Conservation (phyloP, 192 early-diverging fungal species). For the Coemansia sp. region DNA sequence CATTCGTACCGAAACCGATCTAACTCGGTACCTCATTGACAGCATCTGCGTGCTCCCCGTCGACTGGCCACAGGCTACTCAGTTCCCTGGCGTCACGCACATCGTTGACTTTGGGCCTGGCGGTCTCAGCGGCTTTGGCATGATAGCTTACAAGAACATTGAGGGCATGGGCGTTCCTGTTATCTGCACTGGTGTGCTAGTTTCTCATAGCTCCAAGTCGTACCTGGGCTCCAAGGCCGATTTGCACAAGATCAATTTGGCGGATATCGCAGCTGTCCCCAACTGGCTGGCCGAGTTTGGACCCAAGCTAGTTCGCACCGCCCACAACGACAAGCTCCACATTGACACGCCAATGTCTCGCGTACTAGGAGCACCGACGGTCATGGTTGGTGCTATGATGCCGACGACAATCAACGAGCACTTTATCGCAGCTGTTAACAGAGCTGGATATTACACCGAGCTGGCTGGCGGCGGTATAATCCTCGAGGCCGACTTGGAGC, state of each 20-base stretch:
- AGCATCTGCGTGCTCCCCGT: slow-evolving; percentile 67
- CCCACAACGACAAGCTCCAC: slow-evolving; percentile 62
- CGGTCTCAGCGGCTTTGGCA: slow-evolving; percentile 80
- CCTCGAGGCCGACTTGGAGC: slow-evolving; percentile 68
- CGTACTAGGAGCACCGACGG: slow-evolving; percentile 80
- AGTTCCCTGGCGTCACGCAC: slow-evolving; percentile 67
- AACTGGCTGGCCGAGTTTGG: slow-evolving; percentile 88
- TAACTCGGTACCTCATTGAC: slow-evolving; percentile 70
- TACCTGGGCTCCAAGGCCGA: slow-evolving; percentile 74
- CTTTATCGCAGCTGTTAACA: slow-evolving; percentile 84
- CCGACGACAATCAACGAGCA: slow-evolving; percentile 78
- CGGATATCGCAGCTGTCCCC: slow-evolving; percentile 69
- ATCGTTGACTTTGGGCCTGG: slow-evolving; percentile 95
- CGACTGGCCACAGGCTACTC: slow-evolving; percentile 65
- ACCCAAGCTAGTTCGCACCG: slow-evolving; percentile 75
- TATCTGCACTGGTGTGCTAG: slow-evolving; percentile 26
- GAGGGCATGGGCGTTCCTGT: slow-evolving; percentile 81
- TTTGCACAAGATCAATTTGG: slow-evolving; percentile 68
- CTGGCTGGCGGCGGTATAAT: slow-evolving; percentile 91
- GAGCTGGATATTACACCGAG: slow-evolving; percentile 90
- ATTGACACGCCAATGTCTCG: slow-evolving; percentile 87
- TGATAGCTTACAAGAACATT: slow-evolving; percentile 82
- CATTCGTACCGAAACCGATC: slow-evolving; percentile 58
- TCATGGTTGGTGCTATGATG: slow-evolving; percentile 97
- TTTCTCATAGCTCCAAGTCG: slow-evolving; percentile 21